Evolutionary conservation across 2,329 filamentous ascomycete species (phyloP), one percentile per base, ranked within the genome.

Genomic region (Conoideocrella luteorostrata): DNA sequence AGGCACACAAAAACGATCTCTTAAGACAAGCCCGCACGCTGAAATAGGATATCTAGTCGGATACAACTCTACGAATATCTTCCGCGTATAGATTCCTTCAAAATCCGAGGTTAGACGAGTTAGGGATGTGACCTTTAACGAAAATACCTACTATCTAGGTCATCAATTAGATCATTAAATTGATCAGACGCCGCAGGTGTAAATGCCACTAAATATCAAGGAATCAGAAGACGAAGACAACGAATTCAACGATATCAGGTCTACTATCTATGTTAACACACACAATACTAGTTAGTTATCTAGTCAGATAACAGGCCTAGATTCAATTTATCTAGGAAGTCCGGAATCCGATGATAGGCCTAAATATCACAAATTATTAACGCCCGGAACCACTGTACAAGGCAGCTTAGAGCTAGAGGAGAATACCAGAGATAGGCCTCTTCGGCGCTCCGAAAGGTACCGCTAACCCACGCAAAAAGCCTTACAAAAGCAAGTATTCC

Each of bases 1-100:
- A n/a, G n/a, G n/a, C n/a, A 41, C n/a, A 4, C 7, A 41, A 37
- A 43, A 38, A 35, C 13, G 18, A 18, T 2, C 30, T 21, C 37
- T 37, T 3, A 47, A 47, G 41, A 43, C 15, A 21, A 33, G 9
- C 32, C 30, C 26, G 26, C 7, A 46, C 12, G 10, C n/a, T 23
- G 7, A 46, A 43, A 32, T 41, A n/a, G 13, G 41, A 21, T 47
- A 47, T 32, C 32, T 47, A n/a, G n/a, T 47, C 36, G 13, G 23
- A 34, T 47, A 47, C 29, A 6, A 43, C 4, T 47, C 36, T n/a
- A 43, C 13, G 12, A 47, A 47, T 24, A 47, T 47, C 17, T 47
- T 39, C 35, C 17, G 6, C n/a, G n/a, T n/a, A n/a, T n/a, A n/a
- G n/a, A n/a, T n/a, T n/a, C n/a, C n/a, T n/a, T n/a, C n/a, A n/a